Percentiles rank a stretch among this genome's conserved stretches.
Conservation (phyloP, 371 early-diverging fungal genomes). For the Quaeritorhiza haematococci region DNA sequence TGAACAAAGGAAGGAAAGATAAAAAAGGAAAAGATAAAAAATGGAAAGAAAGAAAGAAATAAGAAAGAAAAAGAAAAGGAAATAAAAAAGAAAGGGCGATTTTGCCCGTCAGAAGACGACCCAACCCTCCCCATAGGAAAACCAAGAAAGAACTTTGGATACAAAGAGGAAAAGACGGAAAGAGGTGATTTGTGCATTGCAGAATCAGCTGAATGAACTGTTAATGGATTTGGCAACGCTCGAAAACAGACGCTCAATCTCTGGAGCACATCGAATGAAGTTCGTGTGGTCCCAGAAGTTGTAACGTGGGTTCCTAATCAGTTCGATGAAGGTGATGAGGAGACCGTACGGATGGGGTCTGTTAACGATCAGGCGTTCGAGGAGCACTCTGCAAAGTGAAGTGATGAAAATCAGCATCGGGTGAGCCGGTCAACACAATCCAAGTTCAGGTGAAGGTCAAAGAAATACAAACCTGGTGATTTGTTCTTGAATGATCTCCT, state of each 20-base stretch:
- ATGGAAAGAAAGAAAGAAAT: too few relatives aligned
- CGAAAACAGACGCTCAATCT: slow-evolving; percentile 41
- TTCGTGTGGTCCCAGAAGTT: slow-evolving; percentile 78
- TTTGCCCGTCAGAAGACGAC: too few relatives aligned
- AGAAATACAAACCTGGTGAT: slow-evolving; percentile 61
- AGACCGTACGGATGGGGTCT: slow-evolving; percentile 97
- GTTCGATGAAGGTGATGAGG: slow-evolving; percentile 92
- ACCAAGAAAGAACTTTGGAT: too few relatives aligned
- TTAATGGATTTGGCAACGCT: slow-evolving; percentile 41
- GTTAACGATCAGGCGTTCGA: slow-evolving; percentile 93
- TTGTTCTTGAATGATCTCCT: slow-evolving; percentile 87
- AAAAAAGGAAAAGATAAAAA: too few relatives aligned
- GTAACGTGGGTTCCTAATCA: slow-evolving; percentile 88
- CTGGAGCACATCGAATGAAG: slow-evolving; percentile 44
- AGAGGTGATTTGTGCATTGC: too few relatives aligned
- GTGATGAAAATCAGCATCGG: background rate
- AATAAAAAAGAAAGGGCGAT: too few relatives aligned
- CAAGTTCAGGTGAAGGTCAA: too few relatives aligned
- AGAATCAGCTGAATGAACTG: too few relatives aligned
- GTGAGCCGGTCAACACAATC: background rate
- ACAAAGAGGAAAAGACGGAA: too few relatives aligned
- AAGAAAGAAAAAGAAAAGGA: too few relatives aligned
- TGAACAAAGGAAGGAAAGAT: too few relatives aligned
- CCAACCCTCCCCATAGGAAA: too few relatives aligned
- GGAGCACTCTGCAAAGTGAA: slow-evolving; percentile 58